Conservation (phyloP, 805 yeast species). For the Zygoascus ofunaensis region DNA sequence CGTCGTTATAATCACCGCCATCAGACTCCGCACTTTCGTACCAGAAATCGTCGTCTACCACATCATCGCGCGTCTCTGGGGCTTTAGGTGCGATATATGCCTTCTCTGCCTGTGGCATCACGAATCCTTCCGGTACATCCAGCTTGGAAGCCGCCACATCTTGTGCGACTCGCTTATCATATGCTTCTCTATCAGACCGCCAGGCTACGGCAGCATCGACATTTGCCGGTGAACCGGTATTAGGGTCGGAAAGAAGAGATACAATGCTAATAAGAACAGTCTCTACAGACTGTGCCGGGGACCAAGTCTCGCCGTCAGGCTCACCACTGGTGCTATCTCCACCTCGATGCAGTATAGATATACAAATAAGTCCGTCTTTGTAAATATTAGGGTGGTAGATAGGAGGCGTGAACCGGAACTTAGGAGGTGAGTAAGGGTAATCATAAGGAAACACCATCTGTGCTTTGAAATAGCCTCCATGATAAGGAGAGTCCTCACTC, state of each 20-base stretch:
- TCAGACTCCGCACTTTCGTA: constrained; percentile 62
- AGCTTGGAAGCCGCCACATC: constrained; percentile 65
- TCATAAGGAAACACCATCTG: constrained; percentile 89
- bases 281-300: constrained; percentile 70
- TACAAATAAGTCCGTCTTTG: constrained; percentile 86
- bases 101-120: constrained; percentile 63
- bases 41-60: constrained; percentile 77
- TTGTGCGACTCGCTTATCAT: constrained; percentile 61
- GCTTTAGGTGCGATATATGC: constrained; percentile 39
- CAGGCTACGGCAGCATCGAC: constrained; percentile 91
- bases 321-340: constrained; percentile 89
- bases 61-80: constrained; percentile 36
- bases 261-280: constrained; percentile 82
- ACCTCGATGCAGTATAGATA: constrained; percentile 82
- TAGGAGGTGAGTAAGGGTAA: constrained; percentile 89
- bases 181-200: constrained; percentile 70
- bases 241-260: constrained; percentile 87
- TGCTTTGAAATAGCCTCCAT: constrained; percentile 91
- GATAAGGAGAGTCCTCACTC: constrained; percentile 79
- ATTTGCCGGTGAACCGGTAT: constrained; percentile 87
- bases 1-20: constrained; percentile 19
- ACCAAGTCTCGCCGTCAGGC: constrained; percentile 89
- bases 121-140: constrained; percentile 81
- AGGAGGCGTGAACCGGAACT: constrained; percentile 84
- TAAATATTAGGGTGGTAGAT: constrained; percentile 94